phyloP scores from a whole-genome alignment of 768 basidiomycete genomes.

The Termitomyces sp. region DNA sequence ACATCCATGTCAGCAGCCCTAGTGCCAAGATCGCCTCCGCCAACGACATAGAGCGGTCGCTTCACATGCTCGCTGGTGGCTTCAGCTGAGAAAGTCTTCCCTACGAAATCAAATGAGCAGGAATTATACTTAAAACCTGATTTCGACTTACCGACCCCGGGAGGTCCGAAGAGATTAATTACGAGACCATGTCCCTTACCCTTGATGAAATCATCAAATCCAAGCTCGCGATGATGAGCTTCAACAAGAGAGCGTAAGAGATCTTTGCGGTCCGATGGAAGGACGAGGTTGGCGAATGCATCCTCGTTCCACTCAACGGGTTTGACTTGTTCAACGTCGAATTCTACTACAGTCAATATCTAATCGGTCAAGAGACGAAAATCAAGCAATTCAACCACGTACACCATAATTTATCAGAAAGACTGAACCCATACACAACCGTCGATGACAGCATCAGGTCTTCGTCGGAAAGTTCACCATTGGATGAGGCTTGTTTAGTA shows the following conservation, averaged over 20 bases:
- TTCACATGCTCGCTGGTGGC: constrained; percentile 52
- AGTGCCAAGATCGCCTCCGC: constrained; percentile 52
- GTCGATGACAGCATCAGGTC: constrained; percentile 51
- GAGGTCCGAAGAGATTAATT: constrained; percentile 50
- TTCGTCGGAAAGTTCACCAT: constrained; percentile 39
- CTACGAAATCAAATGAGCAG: constrained; percentile 13
- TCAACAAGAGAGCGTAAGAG: constrained; percentile 53
- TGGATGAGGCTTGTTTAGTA: constrained; percentile 4
- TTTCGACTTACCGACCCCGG: constrained; percentile 42
- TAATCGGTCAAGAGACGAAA: not conserved
- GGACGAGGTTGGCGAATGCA: constrained; percentile 54
- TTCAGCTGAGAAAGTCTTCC: constrained; percentile 57
- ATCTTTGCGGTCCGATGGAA: constrained; percentile 46
- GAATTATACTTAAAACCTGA: not conserved
- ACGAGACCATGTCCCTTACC: constrained; percentile 52
- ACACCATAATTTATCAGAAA: constrained; percentile 56
- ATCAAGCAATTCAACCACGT: constrained; percentile 15
- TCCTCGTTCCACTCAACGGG: constrained; percentile 52
- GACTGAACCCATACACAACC: constrained; percentile 57
- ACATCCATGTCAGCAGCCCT: constrained; percentile 35
- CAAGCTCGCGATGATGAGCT: constrained; percentile 45
- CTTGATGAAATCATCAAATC: constrained; percentile 56
- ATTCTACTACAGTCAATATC: constrained; percentile 38
- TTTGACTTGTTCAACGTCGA: constrained; percentile 48
- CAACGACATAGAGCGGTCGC: constrained; percentile 46